These are phyloP conservation scores for Fusarium aywerte DNA, from an alignment of 2,329 filamentous ascomycete species.

Conservation along the genomic window DNA sequence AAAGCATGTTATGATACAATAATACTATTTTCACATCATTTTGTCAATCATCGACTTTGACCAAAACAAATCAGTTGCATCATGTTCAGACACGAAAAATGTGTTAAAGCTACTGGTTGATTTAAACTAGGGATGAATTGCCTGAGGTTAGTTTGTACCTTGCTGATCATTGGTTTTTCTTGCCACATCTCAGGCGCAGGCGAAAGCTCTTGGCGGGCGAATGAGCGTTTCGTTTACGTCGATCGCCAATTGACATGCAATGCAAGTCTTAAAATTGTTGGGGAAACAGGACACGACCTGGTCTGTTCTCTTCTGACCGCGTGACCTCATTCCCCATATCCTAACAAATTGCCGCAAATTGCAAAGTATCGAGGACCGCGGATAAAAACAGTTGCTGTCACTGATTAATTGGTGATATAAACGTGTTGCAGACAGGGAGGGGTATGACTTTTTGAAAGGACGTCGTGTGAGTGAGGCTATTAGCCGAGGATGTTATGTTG, in stretches of 20 bases:
- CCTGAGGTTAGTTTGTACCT: conserved; percentile 7
- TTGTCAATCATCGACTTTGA: not conserved
- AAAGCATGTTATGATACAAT: conserved; percentile 36
- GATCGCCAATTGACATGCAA: conserved; percentile 33
- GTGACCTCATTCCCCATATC: conserved; percentile 38
- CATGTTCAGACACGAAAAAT: not conserved
- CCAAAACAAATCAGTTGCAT: not conserved
- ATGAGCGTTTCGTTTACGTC: conserved; percentile 31
- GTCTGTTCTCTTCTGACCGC: conserved; percentile 31
- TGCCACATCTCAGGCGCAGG: conserved; percentile 23
- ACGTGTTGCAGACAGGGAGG: conserved; percentile 1
- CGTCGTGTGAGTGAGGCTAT: conserved; percentile 14
- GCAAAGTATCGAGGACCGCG: not conserved
- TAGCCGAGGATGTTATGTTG: conserved; percentile 27
- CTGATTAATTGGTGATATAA: conserved; percentile 7
- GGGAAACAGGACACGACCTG: conserved; percentile 33
- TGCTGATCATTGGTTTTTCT: conserved; percentile 14
- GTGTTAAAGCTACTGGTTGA: not conserved
- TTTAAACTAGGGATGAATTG: not conserved
- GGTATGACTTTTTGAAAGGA: conserved; percentile 2
- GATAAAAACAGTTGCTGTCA: not conserved
- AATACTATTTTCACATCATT: conserved; percentile 28
- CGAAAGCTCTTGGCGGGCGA: conserved; percentile 19
- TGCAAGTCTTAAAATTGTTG: conserved; percentile 37
- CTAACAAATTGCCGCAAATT: conserved; percentile 11